A percentile compares a stretch with the other conserved stretches of the same genome.
These are phyloP conservation scores for Saccharata proteae DNA, from an alignment of 2,329 filamentous ascomycete species.

Conservation along the genomic window DNA sequence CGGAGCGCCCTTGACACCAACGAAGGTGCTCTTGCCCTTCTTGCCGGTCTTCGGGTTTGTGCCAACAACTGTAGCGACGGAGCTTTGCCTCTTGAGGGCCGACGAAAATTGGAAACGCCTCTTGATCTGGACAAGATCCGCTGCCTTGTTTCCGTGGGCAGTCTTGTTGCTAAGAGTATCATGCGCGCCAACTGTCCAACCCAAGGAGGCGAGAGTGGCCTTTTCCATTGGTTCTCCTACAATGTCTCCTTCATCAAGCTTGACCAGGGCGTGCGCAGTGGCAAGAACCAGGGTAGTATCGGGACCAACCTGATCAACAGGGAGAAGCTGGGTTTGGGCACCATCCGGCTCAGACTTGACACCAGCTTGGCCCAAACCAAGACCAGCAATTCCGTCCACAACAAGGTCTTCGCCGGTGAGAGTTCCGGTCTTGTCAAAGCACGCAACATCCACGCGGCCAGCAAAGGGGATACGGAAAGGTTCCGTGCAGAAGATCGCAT, in stretches of 20 bases:
- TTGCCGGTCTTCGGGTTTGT: conserved; percentile 60
- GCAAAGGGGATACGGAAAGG: conserved; percentile 97
- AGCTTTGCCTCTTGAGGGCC: conserved; percentile 88
- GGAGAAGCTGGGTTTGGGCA: conserved; percentile 66
- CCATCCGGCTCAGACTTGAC: conserved; percentile 63
- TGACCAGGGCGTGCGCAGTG: conserved; percentile 89
- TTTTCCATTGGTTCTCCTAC: conserved; percentile 99
- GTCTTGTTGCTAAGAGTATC: conserved; percentile 66
- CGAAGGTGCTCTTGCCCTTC: conserved; percentile 76
- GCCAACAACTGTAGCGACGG: conserved; percentile 70
- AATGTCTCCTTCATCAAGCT: conserved; percentile 90
- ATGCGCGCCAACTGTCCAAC: conserved; percentile 85
- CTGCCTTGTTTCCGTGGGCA: conserved; percentile 32
- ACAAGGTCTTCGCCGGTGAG: conserved; percentile 93
- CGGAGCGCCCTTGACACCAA: conserved; percentile 89
- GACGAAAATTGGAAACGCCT: conserved; percentile 98
- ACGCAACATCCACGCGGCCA: conserved; percentile 88
- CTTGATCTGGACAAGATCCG: conserved; percentile 82
- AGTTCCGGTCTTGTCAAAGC: conserved; percentile 97
- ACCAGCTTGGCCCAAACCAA: conserved; percentile 58
- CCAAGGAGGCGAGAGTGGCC: conserved; percentile 76
- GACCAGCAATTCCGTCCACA: conserved; percentile 89
- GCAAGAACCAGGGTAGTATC: conserved; percentile 89
- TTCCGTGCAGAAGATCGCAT: conserved; percentile 96
- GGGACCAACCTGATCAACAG: conserved; percentile 56